phyloP scores from a whole-genome alignment of 177 flowering plant species.

The Tripterygium wilfordii region DNA sequence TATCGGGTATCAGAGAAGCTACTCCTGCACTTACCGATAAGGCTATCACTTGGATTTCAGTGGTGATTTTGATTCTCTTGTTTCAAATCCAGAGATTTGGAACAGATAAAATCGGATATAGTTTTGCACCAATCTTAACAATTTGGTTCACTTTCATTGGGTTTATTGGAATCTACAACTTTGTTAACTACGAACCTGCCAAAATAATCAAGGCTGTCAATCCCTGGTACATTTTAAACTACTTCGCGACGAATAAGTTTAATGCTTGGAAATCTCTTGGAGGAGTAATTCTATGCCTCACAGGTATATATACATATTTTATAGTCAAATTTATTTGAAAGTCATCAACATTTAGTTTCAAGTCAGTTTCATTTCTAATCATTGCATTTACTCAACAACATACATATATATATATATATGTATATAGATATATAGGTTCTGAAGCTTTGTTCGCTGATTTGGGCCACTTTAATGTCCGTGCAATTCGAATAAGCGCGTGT shows the following conservation, averaged over 20 bases:
- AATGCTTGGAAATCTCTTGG: conserved; percentile 19
- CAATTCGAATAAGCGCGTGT: background rate
- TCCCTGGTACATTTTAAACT: conserved; percentile 13
- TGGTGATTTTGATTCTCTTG: background rate
- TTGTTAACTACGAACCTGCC: conserved; percentile 8
- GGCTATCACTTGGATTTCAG: too few species aligned
- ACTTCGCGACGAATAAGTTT: conserved; percentile 8
- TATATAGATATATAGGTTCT: too few species aligned
- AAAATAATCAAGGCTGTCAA: conserved; percentile 15
- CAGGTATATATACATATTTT: conserved; percentile 10
- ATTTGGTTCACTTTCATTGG: conserved; percentile 16
- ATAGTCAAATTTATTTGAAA: too few species aligned
- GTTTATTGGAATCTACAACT: conserved; percentile 10
- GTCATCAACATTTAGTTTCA: too few species aligned
- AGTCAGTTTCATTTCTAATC: too few species aligned
- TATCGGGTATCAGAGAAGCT: background rate
- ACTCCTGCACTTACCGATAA: too few species aligned
- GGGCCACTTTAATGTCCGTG: background rate
- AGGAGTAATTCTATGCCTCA: conserved; percentile 8
- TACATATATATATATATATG: too few species aligned
- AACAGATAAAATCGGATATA: conserved; percentile 17
- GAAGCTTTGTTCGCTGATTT: conserved; percentile 2
- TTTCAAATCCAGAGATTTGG: conserved; percentile 9
- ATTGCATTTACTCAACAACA: too few species aligned
- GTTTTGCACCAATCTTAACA: conserved; percentile 13